Base-by-base conservation (phyloP, 495 filamentous ascomycete genomes). In the Cudoniella acicularis region DNA sequence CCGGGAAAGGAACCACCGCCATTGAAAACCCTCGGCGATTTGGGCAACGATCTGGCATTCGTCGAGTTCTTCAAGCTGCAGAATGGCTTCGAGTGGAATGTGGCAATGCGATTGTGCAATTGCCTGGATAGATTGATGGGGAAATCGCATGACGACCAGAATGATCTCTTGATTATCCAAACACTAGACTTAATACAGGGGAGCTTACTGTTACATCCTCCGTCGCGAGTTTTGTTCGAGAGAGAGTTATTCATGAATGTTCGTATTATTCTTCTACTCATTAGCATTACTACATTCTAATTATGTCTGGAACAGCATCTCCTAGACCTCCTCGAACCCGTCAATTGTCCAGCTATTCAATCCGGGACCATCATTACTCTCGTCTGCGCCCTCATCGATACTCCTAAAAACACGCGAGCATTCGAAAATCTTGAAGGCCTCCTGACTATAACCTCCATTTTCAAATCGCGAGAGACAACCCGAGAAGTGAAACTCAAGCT, bases 21-120 rank as follows among this genome's bases (percentile, higher is more conserved):
- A 27, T 49, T 56, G 54, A 92, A 93, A 73, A 77, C 77, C 20
- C 77, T 96, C 47, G 74, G 73, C 40, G 83, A 90, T 49, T 73
- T 96, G 63, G 78, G 79, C 55, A 84, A 88, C 63, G 94, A 98
- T 71, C 91, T 89, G 23, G 94, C 93, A 10, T 98, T 96, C 68
- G 78, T 90, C 52, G 94, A 98, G 70, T 98, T 98, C 75, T 96
- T 96, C 77, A 90, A 96, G 67, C 70, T 98, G 52, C 94, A 98
- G 70, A 93, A 96, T 66, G 87, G 93, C 10, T 98, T 98, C 72
- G 89, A 96, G 74, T 98, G 92, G 90, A 98, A 98, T 74, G 89
- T 97, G 36, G 88, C 91, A 26, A 87, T 91, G 72, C 87, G 92
- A 61, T 77, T 98, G 54, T 86, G 95, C 49, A 82, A 84, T 26